Base-by-base conservation (phyloP, 164 flowering plant species). In the Piper betle region DNA sequence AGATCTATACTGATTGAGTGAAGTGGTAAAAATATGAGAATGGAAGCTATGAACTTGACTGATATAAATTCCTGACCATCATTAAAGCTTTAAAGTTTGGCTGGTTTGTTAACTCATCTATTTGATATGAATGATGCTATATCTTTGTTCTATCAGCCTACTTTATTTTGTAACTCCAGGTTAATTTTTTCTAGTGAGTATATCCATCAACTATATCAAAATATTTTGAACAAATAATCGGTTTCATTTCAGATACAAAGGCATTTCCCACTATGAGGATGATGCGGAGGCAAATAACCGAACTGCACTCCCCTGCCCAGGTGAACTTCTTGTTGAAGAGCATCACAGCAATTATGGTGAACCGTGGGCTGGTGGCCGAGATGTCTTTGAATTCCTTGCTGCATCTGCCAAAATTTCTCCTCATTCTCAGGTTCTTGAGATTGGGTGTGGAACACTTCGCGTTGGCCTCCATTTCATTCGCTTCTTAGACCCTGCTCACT, bases 281-380 rank as follows among this genome's bases (percentile, higher is more conserved):
- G 91, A 76, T 52, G 73, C 72, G 1, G 85, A 84, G 55, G 60
- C 81, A 6, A 67, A 67, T 56, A 90, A 88, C 68, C 94, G 83
- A 74, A 88, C 95, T 0, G 80, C 84, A 6, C 69, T 90, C 4
- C 94, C 88, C 1, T 93, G 97, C 64, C 96, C 97, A 1, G 91
- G 89, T 7, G 99, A 88, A 65, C 78, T 93, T 1, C 92, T 93
- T 3, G 93, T 90, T 2, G 97, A 93, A 55, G 84, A 90, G 75
- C 99, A 93, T 67, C 99, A 90, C 64, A 93, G 99, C 80, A 85
- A 93, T 75, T 90, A 93, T 64, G 99, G 99, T 37, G 99, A 93
- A 75, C 99, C 99, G 2, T 93, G 99, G 99, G 99, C 97, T 0
- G 99, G 99, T 38, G 99, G 99, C 7, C 78, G 97, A 0, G 97